Percentiles rank a stretch among this genome's conserved stretches.
These are phyloP conservation scores for Daldinia childiae DNA, from an alignment of 495 filamentous ascomycete species.

Conservation along the genomic window DNA sequence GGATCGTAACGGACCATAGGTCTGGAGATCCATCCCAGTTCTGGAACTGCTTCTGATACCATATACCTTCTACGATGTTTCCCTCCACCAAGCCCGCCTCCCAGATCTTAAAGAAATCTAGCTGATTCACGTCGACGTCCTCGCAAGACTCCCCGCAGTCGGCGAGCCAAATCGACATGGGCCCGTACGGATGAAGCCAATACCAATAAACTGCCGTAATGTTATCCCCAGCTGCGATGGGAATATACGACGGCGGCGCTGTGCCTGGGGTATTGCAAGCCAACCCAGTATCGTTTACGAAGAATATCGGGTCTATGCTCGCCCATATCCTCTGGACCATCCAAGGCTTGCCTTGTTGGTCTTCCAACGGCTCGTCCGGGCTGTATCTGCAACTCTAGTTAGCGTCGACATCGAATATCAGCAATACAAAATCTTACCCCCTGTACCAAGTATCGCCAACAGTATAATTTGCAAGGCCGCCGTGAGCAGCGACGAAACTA, in stretches of 20 bases:
- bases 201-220: conserved; percentile 61
- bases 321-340: conserved; percentile 57
- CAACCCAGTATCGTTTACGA: conserved; percentile 46
- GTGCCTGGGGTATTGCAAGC: conserved; percentile 58
- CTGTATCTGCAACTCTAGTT: conserved; percentile 47
- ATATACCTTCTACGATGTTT: conserved; percentile 59
- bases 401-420: background rate
- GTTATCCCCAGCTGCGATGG: conserved; percentile 53
- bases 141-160: conserved; percentile 54
- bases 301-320: conserved; percentile 58
- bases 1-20: conserved; percentile 61
- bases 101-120: conserved; percentile 64
- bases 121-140: conserved; percentile 50
- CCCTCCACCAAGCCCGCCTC: conserved; percentile 58
- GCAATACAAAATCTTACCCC: conserved; percentile 47
- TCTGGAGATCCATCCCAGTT: conserved; percentile 55
- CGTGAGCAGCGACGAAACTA: conserved; percentile 50
- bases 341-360: conserved; percentile 55
- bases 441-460: conserved; percentile 60
- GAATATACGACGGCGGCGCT: conserved; percentile 55
- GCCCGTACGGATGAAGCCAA: conserved; percentile 64
- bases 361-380: conserved; percentile 47
- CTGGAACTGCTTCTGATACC: conserved; percentile 63
- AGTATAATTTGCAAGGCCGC: conserved; percentile 59
- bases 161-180: conserved; percentile 61